Evolutionary conservation across 2,329 filamentous ascomycete species (phyloP), one percentile per base, ranked within the genome.

Genomic region (Beauveria pseudobassiana): DNA sequence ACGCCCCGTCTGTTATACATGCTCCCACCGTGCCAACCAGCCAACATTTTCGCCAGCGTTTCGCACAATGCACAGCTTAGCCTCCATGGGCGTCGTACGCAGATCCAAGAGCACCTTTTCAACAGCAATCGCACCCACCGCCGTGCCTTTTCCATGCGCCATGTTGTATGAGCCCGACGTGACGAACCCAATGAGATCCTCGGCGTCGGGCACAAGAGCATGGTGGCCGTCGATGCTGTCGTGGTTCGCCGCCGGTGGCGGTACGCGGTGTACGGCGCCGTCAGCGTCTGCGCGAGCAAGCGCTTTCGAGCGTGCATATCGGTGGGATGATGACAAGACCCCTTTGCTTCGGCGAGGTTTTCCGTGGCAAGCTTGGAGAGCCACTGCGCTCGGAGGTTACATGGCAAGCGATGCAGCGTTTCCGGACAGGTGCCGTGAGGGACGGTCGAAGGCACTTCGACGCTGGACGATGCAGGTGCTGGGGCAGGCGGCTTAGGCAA

Each of bases 111-210:
- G 63, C 1, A 89, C 80, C 71, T 80, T 87, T 5, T 78, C 77
- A 1, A 87, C 77, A 16, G 85, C 77, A 28, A 98, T 70, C 55
- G 83, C 87, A 0, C 89, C 95, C 63, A 98, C 80, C 0, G 87
- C 93, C 18, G 86, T 86, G 1, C 88, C 90, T 66, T 82, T 83
- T 0, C 93, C 95, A 65, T 89, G 85, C 2, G 85, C 83, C 2
- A 98, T 81, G 68, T 88, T 92, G 72, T 88, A 96, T 56, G 90
- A 88, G 0, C 93, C 95, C 1, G 88, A 89, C 2, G 92, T 97
- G 26, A 97, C 87, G 71, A 96, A 99, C 0, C 95, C 95, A 56
- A 98, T 84, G 14, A 98, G 79, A 71, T 97, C 90, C 24, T 83
- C 79, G 64, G 86, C 86, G 10, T 80, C 79, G 0, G 93, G 93